Evolutionary conservation across 352 stramenopile species (phyloP).

Genomic region (Globisporangium orthogonon): DNA sequence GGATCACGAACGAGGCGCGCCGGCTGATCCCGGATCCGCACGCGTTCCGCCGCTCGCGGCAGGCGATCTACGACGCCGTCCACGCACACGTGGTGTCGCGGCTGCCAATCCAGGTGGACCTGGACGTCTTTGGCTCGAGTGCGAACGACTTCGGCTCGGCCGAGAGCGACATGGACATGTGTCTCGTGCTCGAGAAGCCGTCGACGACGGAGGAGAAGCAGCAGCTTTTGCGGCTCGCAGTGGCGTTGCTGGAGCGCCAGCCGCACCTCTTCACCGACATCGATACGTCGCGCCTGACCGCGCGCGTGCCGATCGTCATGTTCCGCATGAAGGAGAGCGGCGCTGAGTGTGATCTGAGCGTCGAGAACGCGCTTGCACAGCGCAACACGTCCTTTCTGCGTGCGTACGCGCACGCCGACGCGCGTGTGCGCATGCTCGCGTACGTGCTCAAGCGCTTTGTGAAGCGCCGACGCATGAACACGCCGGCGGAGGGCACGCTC

Average conservation of each 20-base stretch:
- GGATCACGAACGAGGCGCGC: slow-evolving; percentile 39
- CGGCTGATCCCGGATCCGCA: slow-evolving; percentile 57
- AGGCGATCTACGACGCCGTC: slow-evolving; percentile 66
- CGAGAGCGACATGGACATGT: slow-evolving; percentile 93
- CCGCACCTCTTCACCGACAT: slow-evolving; percentile 63
- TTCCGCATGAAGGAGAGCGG: slow-evolving; percentile 86
- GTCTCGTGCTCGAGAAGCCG: slow-evolving; percentile 50
- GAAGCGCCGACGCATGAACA: slow-evolving; percentile 81
- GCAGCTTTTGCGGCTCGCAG: slow-evolving; percentile 51
- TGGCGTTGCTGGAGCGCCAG: slow-evolving; percentile 42
- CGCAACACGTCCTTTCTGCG: slow-evolving; percentile 95
- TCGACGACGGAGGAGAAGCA: slow-evolving; percentile 57
- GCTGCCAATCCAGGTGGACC: slow-evolving; percentile 40
- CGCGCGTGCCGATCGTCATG: slow-evolving; percentile 97
- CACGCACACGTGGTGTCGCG: slow-evolving; percentile 52
- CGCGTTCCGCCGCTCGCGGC: slow-evolving; percentile 48
- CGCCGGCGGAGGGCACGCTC: slow-evolving; percentile 69
- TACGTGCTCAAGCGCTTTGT: slow-evolving; percentile 83
- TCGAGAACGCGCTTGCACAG: slow-evolving; percentile 96
- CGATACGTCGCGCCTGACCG: slow-evolving; percentile 84
- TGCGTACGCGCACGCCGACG: slow-evolving; percentile 86
- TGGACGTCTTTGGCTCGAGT: slow-evolving; percentile 94
- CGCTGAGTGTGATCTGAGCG: slow-evolving; percentile 77
- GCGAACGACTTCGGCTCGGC: slow-evolving; percentile 96
- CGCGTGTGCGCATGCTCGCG: slow-evolving; percentile 68